Conservation (phyloP, 345 rosid genomes). For the Ceriops zippeliana region DNA sequence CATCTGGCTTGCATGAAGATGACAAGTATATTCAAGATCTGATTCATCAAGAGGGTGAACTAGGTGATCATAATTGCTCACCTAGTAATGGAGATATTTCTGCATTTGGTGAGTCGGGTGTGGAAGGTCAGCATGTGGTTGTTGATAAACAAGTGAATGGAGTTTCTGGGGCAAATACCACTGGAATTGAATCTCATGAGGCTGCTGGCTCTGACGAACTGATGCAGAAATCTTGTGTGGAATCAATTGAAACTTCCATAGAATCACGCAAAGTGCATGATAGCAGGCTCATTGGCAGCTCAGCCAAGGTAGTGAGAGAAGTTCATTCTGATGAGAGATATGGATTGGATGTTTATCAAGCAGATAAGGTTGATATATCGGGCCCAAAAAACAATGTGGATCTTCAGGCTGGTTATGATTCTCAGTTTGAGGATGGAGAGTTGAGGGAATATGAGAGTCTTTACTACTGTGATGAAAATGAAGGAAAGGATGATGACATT, state of each 20-base stretch:
- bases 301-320: conserved; percentile 11
- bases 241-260: background rate
- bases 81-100: conserved; percentile 5
- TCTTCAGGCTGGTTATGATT: conserved; percentile 49
- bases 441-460: conserved; percentile 43
- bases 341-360: conserved; percentile 25
- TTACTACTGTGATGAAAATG: conserved; percentile 39
- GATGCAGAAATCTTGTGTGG: conserved; percentile 19
- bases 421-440: conserved; percentile 66
- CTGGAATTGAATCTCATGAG: conserved; percentile 14
- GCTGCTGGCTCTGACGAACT: conserved; percentile 10
- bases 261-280: conserved; percentile 10
- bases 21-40: conserved; percentile 12
- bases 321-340: conserved; percentile 20
- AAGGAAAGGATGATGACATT: conserved; percentile 24
- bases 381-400: conserved; percentile 20
- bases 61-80: conserved; percentile 3
- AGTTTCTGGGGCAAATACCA: background rate
- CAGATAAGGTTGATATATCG: conserved; percentile 8
- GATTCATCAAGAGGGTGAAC: conserved; percentile 15
- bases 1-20: conserved; percentile 4
- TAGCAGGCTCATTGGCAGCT: conserved; percentile 11
- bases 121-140: conserved; percentile 6
- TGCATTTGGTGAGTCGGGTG: conserved; percentile 6
- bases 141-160: background rate